Evolutionary conservation across 2,329 filamentous ascomycete species (phyloP).

Genomic region (Alternaria sp.): DNA sequence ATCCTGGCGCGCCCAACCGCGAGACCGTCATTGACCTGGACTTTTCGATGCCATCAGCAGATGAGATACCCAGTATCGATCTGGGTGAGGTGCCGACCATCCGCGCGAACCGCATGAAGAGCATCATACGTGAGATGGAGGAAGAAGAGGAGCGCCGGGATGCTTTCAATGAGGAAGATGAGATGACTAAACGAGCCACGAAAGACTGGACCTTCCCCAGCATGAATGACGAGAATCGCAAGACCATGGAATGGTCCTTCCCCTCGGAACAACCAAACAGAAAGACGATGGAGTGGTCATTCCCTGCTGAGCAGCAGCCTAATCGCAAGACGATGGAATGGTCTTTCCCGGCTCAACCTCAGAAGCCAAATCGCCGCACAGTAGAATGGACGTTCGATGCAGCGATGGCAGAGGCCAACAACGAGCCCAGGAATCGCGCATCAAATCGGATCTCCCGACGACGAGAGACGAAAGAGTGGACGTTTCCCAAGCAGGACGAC

Average conservation of each 20-base stretch:
- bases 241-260: slow-evolving; percentile 64
- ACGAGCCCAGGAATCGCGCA: slow-evolving; percentile 37
- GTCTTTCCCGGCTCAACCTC: slow-evolving; percentile 53
- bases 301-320: slow-evolving; percentile 45
- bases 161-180: slow-evolving; percentile 33
- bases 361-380: slow-evolving; percentile 51
- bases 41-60: slow-evolving; percentile 52
- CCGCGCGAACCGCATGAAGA: slow-evolving; percentile 60
- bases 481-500: slow-evolving; percentile 29
- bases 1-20: slow-evolving; percentile 51
- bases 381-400: slow-evolving; percentile 58
- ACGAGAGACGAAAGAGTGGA: slow-evolving; percentile 43
- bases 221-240: slow-evolving; percentile 50
- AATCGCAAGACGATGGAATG: slow-evolving; percentile 58
- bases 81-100: slow-evolving; percentile 62
- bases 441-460: slow-evolving; percentile 41
- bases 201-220: slow-evolving; percentile 64
- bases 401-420: slow-evolving; percentile 50
- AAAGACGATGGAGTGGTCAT: slow-evolving; percentile 56
- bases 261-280: slow-evolving; percentile 46
- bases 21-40: slow-evolving; percentile 66
- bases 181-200: slow-evolving; percentile 48
- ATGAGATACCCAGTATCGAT: slow-evolving; percentile 50
- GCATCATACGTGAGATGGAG: slow-evolving; percentile 52
- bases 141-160: slow-evolving; percentile 49